Percentiles rank a stretch among this genome's conserved stretches.
Evolutionary conservation across 139 green algal species (phyloP).

Genomic region (Tetratostichococcus sp.): DNA sequence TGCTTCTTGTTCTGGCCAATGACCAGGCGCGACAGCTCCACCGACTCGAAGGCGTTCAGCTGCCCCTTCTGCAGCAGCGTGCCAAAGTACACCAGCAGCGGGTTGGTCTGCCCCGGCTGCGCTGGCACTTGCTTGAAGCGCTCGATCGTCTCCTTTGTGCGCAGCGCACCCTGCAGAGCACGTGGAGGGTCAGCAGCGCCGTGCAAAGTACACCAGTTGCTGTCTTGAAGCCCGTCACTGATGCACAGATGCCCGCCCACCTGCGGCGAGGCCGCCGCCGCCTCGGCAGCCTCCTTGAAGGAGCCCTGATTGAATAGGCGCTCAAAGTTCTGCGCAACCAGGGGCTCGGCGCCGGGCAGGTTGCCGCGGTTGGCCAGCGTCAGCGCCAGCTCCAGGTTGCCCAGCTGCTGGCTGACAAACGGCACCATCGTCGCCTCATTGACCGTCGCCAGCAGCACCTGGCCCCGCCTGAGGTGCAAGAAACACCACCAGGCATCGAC

Average conservation of each 20-base stretch:
- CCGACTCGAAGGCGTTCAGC: slow-evolving; percentile 89
- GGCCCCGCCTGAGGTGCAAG: slow-evolving; percentile 52
- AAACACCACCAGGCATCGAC: not conserved
- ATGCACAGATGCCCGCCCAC: slow-evolving; percentile 26
- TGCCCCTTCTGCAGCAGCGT: slow-evolving; percentile 87
- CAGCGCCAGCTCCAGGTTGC: slow-evolving; percentile 95
- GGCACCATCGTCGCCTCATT: slow-evolving; percentile 92
- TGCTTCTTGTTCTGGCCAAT: slow-evolving; percentile 98
- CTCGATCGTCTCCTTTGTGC: slow-evolving; percentile 74
- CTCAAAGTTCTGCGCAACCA: slow-evolving; percentile 95
- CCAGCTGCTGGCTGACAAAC: slow-evolving; percentile 90
- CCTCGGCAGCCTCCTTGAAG: slow-evolving; percentile 97
- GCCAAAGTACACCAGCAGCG: slow-evolving; percentile 98
- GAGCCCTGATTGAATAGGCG: slow-evolving; percentile 73
- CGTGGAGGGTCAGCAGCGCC: no score
- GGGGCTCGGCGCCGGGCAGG: slow-evolving; percentile 90
- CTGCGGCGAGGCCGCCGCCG: slow-evolving; percentile 89
- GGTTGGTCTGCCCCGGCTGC: slow-evolving; percentile 84
- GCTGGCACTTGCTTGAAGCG: slow-evolving; percentile 82
- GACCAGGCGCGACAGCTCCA: slow-evolving; percentile 92
- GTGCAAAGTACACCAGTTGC: no score
- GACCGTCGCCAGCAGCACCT: slow-evolving; percentile 89
- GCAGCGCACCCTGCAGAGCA: slow-evolving; percentile 24
- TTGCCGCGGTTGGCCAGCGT: slow-evolving; percentile 86
- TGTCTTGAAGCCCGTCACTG: no score